Evolutionary conservation across 768 basidiomycete species (phyloP).

Genomic region (Leccinum barrowsii): DNA sequence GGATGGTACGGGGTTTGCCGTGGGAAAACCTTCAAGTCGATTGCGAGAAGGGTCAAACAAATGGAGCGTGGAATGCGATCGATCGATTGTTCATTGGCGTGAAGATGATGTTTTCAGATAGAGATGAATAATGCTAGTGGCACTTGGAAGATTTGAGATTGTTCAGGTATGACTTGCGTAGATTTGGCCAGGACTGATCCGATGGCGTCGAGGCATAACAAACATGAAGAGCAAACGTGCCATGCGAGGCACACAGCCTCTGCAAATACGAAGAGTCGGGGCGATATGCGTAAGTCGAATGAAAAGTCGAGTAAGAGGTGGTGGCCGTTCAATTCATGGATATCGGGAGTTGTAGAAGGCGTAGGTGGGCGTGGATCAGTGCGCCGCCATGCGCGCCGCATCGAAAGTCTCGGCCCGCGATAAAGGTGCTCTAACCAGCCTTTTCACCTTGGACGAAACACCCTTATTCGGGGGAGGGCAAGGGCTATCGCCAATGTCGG

Average conservation of each 20-base stretch:
- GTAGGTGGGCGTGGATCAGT: slow-evolving; percentile 29
- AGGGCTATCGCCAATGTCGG: slow-evolving; percentile 80
- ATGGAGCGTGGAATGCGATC: slow-evolving; percentile 28
- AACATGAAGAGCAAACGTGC: slow-evolving; percentile 13
- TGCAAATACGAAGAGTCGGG: slow-evolving; percentile 12
- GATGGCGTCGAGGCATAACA: slow-evolving; percentile 14
- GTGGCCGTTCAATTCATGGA: neutral
- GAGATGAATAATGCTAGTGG: slow-evolving; percentile 16
- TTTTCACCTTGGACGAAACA: slow-evolving; percentile 54
- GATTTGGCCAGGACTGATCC: slow-evolving; percentile 11
- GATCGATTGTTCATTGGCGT: slow-evolving; percentile 19
- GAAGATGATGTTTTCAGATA: slow-evolving; percentile 21
- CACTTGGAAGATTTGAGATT: slow-evolving; percentile 14
- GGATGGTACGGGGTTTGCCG: slow-evolving; percentile 16
- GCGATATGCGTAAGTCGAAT: slow-evolving; percentile 9
- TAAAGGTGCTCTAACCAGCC: slow-evolving; percentile 46
- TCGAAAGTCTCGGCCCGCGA: slow-evolving; percentile 68
- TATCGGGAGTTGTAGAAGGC: slow-evolving; percentile 1
- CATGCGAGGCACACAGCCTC: slow-evolving; percentile 11
- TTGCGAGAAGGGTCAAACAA: slow-evolving; percentile 27
- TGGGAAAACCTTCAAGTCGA: slow-evolving; percentile 9
- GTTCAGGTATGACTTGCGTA: slow-evolving; percentile 7
- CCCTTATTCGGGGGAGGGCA: slow-evolving; percentile 76
- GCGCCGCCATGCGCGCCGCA: slow-evolving; percentile 49
- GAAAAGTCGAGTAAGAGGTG: neutral